Evolutionary conservation across 306 rosid species (phyloP), one percentile per base, ranked within the genome.

Genomic region (Castanea mollissima): DNA sequence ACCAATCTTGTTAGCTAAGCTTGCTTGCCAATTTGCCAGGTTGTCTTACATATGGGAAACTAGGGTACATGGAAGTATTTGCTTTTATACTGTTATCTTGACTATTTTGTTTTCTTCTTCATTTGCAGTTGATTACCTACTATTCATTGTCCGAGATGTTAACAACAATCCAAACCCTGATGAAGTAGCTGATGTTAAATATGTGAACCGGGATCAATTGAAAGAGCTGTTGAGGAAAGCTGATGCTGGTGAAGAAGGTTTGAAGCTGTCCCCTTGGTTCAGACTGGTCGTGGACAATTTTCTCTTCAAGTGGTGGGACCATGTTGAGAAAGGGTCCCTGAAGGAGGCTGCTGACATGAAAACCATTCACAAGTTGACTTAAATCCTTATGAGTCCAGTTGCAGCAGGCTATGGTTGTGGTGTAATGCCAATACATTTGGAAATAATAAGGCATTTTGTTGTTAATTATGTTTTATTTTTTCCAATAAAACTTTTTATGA

Each of bases 201-300:
- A 93, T n/a, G 94, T 96, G 49, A 91, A 81, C 82, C 91, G 87
- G 13, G 96, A 90, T 35, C 58, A 96, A 82, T 72, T 96, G 96
- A 96, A 88, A 74, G 99, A 96, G 91, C 88, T 96, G 84, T 49
- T 96, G 91, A 90, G 94, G 86, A 96, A 93, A 86, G 93, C 88
- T 19, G 98, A 96, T 46, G 96, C 96, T 3, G 99, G 97, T 13
- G 98, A 93, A 85, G 97, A 74, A 59, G 99, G 99, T 59, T 60
- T 96, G 93, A 96, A 91, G 92, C 93, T 96, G 41, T 93, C 98
- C 41, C 99, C 99, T 1, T 96, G 99, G 99, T 96, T 96, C 93
- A 89, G 99, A 54, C 92, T 96, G 11, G 93, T 96, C 15, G 99
- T 93, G 84, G 98, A 96, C 89, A 96, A 93, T 76, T 96, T 96